Conservation (phyloP, 2,329 filamentous ascomycete genomes). For the Ophiobolus disseminans region DNA sequence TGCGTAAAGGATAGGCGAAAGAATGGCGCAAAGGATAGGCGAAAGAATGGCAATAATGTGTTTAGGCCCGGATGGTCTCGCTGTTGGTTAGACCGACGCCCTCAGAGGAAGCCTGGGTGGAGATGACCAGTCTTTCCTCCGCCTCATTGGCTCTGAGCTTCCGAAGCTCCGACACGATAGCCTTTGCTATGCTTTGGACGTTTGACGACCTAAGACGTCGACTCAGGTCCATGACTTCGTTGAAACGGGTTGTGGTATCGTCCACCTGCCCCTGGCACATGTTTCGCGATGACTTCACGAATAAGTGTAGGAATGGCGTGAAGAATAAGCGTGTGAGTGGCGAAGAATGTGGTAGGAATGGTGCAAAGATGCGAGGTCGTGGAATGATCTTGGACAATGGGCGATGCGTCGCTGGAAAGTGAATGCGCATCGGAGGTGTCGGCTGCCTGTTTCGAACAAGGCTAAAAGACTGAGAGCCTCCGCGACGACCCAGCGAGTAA, state of each 20-base stretch:
- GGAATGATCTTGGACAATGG: no score
- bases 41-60: not conserved
- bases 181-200: conserved; percentile 90
- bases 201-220: conserved; percentile 90
- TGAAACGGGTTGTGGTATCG: conserved; percentile 84
- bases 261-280: conserved; percentile 92
- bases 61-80: not conserved
- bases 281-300: conserved; percentile 86
- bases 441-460: no score
- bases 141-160: conserved; percentile 89
- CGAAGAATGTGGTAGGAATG: no score
- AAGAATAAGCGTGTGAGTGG: no score
- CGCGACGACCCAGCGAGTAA: no score
- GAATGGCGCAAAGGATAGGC: not conserved
- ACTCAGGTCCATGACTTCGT: conserved; percentile 96
- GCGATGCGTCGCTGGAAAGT: no score
- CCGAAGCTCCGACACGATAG: conserved; percentile 87
- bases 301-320: no score
- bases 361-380: no score
- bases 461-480: no score
- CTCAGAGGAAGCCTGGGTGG: conserved; percentile 55
- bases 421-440: no score
- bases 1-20: not conserved
- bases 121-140: conserved; percentile 82
- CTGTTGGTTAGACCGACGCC: not conserved